Base-by-base conservation (phyloP, 2,329 filamentous ascomycete species). In the Raffaelea arxii region DNA sequence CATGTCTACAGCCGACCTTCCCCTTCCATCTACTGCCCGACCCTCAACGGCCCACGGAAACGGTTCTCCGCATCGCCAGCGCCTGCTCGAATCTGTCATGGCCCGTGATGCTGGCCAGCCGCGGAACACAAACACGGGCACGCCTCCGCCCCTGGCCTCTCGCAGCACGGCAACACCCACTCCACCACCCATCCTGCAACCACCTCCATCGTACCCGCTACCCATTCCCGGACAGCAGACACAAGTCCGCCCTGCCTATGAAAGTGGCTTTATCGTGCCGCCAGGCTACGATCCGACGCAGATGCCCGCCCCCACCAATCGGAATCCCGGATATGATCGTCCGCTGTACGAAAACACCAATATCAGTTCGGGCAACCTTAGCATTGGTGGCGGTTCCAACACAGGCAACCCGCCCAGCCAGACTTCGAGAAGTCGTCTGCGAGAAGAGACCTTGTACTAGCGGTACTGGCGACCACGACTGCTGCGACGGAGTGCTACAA, bases 371-470 rank as follows among this genome's bases (percentile, higher is more conserved):
- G 56, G 58, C 30, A 52, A 40, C 36, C 68, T 77, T 42, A 71
- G 79, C 43, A 78, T 83, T 61, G 83, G 80, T 55, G 66, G 69
- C 55, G 67, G 69, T 23, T 59, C 76, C 25, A 72, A 67, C 45
- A 67, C 70, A n/a, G n/a, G n/a, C n/a, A n/a, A n/a, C n/a, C n/a
- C n/a, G n/a, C n/a, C n/a, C n/a, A n/a, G n/a, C 19, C 74, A 77
- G 53, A 62, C 63, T 35, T 74, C 71, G 0, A 73, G 70, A 56
- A 76, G 72, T 53, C 74, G 74, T 11, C 62, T 78, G 27, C 66
- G 74, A 32, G 74, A 78, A 51, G 74, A 77, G 58, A 68, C 67
- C n/a, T 69, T 66, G 54, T 72, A 69, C 51, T 72, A 58, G 62
- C 51, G 40, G 39, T 50, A 44, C 44, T 48, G 36, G 43, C 48